Base-by-base conservation (phyloP, 1,284 basidiomycete genomes). In the Marasmius sp. region DNA sequence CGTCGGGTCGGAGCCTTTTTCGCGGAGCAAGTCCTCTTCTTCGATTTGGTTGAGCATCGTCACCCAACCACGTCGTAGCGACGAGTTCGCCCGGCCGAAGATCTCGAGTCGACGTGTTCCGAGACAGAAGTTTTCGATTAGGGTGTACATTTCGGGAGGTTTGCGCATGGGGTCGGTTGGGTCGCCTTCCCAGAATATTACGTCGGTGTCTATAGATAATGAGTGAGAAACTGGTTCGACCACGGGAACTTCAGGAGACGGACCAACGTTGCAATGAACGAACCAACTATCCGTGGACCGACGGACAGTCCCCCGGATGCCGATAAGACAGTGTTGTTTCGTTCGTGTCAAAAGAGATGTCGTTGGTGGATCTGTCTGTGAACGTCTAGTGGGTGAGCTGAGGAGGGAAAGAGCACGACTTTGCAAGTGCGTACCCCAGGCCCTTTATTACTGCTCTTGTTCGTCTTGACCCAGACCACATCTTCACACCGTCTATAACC, bases 81-180 rank as follows among this genome's bases (percentile, higher is more conserved):
- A 88, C 10, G 86, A 84, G 0, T 86, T 81, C 2, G 87, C 82
- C 12, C 83, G 85, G 0, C 94, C 95, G 68, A 97, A 98, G 10
- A 99, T 77, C 73, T 98, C 95, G 22, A 99, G 85, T 0, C 97
- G 87, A 8, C 97, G 89, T 0, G 92, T 86, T 11, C 97, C 97
- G 59, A 97, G 89, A 72, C 97, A 98, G 74, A 99, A 99, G 76
- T 97, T 98, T 75, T 99, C 97, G 70, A 98, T 92, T 37, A 98
- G 83, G 10, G 90, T 90, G 77, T 98, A 96, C 79, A 97, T 92
- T 72, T 99, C 97, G 18, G 95, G 93, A 1, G 97, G 97, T 77
- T 97, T 94, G 62, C 88, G 81, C 11, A 86, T 88, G 3, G 92
- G 89, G 74, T 95, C 93, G 0, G 82, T 74, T 57, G 87, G 75